Conservation (phyloP, 1,139 yeast species). For the Candida albicans region DNA sequence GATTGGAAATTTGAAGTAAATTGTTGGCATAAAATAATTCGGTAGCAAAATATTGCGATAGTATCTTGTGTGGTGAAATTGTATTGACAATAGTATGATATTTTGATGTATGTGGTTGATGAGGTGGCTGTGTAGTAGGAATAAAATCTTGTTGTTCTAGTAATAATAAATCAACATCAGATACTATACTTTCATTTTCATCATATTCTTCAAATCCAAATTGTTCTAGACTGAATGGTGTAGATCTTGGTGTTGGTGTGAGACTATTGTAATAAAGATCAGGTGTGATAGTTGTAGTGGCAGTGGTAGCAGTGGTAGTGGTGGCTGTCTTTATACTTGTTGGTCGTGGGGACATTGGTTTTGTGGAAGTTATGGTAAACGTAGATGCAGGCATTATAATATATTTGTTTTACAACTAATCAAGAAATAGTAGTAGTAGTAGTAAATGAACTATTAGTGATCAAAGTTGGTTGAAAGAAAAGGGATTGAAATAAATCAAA, state of each 20-base stretch:
- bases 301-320: neutral
- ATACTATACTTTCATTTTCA: slow-evolving; percentile 12
- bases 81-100: slow-evolving; percentile 3
- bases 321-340: slow-evolving; percentile 5
- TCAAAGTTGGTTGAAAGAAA: too few relatives aligned
- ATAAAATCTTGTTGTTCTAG: slow-evolving; percentile 1
- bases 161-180: slow-evolving; percentile 10
- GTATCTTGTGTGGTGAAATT: slow-evolving; percentile 6
- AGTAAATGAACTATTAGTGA: too few relatives aligned
- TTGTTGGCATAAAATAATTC: slow-evolving; percentile 22
- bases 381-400: neutral
- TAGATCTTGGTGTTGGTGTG: slow-evolving; percentile 9
- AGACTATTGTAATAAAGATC: neutral
- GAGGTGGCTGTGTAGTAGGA: neutral
- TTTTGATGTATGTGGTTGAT: neutral
- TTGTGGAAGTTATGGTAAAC: neutral
- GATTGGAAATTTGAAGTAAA: slow-evolving; percentile 16
- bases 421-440: too few relatives aligned
- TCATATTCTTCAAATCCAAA: slow-evolving; percentile 11
- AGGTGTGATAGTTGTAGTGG: neutral
- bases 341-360: slow-evolving; percentile 14
- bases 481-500: too few relatives aligned
- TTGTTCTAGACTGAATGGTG: slow-evolving; percentile 8
- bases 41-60: slow-evolving; percentile 16
- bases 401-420: too few relatives aligned